These are phyloP conservation scores for Calophaca sinica DNA, from an alignment of 306 rosid genomes.

Conservation along the genomic window DNA sequence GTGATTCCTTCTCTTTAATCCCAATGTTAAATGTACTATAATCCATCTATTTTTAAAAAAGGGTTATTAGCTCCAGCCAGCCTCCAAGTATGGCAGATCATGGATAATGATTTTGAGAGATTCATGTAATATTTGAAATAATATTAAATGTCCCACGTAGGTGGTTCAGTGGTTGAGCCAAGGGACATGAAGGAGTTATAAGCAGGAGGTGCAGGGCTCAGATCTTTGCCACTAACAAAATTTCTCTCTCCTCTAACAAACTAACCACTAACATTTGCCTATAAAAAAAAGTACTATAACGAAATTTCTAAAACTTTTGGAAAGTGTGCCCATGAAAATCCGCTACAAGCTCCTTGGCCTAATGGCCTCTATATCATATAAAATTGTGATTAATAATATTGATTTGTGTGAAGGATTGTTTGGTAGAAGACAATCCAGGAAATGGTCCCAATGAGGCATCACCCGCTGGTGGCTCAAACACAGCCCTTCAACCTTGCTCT, in stretches of 20 bases:
- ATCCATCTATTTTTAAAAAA: not conserved
- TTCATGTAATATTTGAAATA: slow-evolving; percentile 17
- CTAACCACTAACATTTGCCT: no score
- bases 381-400: slow-evolving; percentile 11
- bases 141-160: no score
- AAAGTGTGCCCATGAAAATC: not conserved
- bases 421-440: slow-evolving; percentile 33
- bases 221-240: no score
- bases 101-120: slow-evolving; percentile 15
- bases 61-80: not conserved
- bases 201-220: no score
- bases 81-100: not conserved
- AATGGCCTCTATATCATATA: slow-evolving; percentile 5
- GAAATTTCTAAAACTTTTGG: slow-evolving; percentile 10
- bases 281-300: not conserved
- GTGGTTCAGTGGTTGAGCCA: no score
- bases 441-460: slow-evolving; percentile 32
- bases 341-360: slow-evolving; percentile 1
- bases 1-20: slow-evolving; percentile 19
- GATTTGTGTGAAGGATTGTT: slow-evolving; percentile 41
- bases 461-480: slow-evolving; percentile 48
- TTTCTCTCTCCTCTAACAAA: no score
- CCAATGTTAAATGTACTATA: not conserved
- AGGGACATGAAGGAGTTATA: no score
- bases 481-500: slow-evolving; percentile 32